Percentiles rank a stretch among this genome's conserved stretches.
Evolutionary conservation across 148 eudicot genomes (phyloP).

Genomic region (Chenopodium berlandieri): DNA sequence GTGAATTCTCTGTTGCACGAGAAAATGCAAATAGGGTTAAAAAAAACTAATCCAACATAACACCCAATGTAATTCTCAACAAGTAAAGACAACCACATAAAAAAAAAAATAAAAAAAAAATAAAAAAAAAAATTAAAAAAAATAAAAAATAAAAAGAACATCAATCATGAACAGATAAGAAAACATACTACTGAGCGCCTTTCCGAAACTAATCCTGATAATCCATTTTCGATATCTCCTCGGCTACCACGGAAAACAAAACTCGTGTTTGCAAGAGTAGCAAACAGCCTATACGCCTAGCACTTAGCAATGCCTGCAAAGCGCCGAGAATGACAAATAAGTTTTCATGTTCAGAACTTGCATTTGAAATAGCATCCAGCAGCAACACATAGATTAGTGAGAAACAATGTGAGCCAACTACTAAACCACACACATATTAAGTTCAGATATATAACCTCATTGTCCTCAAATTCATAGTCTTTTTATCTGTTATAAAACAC

Average conservation of each 20-base stretch:
- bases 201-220: slow-evolving; percentile 22
- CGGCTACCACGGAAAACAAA: slow-evolving; percentile 29
- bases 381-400: background rate
- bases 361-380: background rate
- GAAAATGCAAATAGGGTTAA: background rate
- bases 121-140: background rate
- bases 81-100: background rate
- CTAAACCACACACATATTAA: background rate
- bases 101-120: background rate
- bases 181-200: slow-evolving; percentile 21
- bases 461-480: too few species aligned
- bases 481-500: background rate
- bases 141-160: background rate
- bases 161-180: background rate
- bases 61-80: background rate
- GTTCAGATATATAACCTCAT: background rate
- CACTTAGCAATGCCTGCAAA: slow-evolving; percentile 7
- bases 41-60: background rate
- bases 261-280: slow-evolving; percentile 22
- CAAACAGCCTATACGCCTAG: background rate
- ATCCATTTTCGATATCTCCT: slow-evolving; percentile 26
- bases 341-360: background rate
- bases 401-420: slow-evolving; percentile 2
- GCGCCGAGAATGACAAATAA: background rate
- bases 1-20: slow-evolving; percentile 23